Conservation (phyloP, 306 rosid genomes). For the Vicia villosa region DNA sequence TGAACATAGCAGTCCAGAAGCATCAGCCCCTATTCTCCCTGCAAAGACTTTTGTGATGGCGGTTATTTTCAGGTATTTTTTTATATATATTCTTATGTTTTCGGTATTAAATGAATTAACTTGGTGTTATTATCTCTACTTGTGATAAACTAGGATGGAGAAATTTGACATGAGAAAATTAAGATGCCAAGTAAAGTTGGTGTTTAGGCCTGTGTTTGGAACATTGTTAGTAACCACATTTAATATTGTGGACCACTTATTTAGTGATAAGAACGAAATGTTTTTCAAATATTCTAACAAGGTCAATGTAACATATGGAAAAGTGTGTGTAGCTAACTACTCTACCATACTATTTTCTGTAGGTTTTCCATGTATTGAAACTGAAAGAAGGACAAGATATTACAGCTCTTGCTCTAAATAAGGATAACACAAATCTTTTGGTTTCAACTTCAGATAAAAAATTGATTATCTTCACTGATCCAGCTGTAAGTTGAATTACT, state of each 20-base stretch:
- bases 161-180: conserved; percentile 61
- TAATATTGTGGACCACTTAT: too few relatives aligned
- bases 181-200: conserved; percentile 69
- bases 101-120: conserved; percentile 24
- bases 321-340: conserved; percentile 18
- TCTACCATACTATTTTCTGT: conserved; percentile 34
- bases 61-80: conserved; percentile 71
- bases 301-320: too few relatives aligned
- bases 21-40: conserved; percentile 92
- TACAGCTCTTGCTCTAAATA: conserved; percentile 84
- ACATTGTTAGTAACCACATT: too few relatives aligned
- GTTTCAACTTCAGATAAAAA: conserved; percentile 86
- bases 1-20: conserved; percentile 88
- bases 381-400: conserved; percentile 82
- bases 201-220: conserved; percentile 83
- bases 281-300: too few relatives aligned
- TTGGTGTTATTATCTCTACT: not conserved
- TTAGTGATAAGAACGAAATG: too few relatives aligned
- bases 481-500: conserved; percentile 69
- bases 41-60: conserved; percentile 94
- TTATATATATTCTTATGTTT: not conserved
- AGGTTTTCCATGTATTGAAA: conserved; percentile 78
- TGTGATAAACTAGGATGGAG: conserved; percentile 68
- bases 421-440: conserved; percentile 84
- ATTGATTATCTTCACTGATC: conserved; percentile 87